These are phyloP conservation scores for Phialophora expanda DNA, from an alignment of 2,329 filamentous ascomycete genomes.

Conservation along the genomic window DNA sequence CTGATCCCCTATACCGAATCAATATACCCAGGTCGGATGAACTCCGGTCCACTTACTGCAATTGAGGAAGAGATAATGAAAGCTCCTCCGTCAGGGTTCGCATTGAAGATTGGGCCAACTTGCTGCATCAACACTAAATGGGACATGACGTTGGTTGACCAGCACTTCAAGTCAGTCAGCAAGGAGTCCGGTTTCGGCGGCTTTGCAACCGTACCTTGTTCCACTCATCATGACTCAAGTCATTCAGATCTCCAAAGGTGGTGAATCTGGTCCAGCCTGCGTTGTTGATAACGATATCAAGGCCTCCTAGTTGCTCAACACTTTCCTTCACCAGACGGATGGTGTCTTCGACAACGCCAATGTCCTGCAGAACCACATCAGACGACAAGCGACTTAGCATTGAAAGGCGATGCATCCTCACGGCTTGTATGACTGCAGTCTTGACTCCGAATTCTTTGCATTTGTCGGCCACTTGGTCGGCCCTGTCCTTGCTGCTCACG, in stretches of 20 bases:
- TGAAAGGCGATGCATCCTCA: constrained; percentile 44
- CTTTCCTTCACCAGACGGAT: constrained; percentile 64
- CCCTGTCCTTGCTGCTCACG: constrained; percentile 64
- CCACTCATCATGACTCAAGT: constrained; percentile 66
- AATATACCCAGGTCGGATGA: constrained; percentile 3
- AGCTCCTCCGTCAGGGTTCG: constrained; percentile 66
- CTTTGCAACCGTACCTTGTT: constrained; percentile 56
- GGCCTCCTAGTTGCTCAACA: constrained; percentile 64
- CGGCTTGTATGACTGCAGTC: constrained; percentile 64
- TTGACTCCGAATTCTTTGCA: constrained; percentile 60
- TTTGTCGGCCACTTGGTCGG: constrained; percentile 62
- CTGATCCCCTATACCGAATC: constrained; percentile 58
- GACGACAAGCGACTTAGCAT: not conserved
- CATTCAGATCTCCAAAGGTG: constrained; percentile 62
- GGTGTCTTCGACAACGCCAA: constrained; percentile 65
- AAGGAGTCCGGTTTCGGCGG: not conserved
- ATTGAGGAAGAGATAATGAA: constrained; percentile 68
- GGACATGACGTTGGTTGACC: constrained; percentile 66
- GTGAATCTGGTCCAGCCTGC: constrained; percentile 69
- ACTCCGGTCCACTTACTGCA: constrained; percentile 52
- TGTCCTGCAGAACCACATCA: constrained; percentile 55
- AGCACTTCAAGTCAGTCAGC: constrained; percentile 54
- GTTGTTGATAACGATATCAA: constrained; percentile 81
- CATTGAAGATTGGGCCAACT: constrained; percentile 63
- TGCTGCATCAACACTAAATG: constrained; percentile 61